Evolutionary conservation across 2,329 filamentous ascomycete species (phyloP).

Genomic region (Zarea fungicola): DNA sequence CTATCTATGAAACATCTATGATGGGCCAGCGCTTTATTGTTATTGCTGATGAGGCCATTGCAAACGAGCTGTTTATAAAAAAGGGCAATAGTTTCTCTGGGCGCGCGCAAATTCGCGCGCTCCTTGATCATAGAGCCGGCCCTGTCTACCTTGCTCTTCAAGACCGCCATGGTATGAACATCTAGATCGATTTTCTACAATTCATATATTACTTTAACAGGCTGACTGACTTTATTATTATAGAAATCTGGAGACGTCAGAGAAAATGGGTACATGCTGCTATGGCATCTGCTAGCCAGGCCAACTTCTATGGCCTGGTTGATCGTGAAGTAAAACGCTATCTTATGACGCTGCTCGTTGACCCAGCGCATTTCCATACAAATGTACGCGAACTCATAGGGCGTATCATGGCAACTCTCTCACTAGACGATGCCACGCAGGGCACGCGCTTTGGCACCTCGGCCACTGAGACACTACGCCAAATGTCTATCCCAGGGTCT

Average conservation of each 20-base stretch:
- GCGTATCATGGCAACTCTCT: conserved; percentile 45
- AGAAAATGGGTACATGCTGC: conserved; percentile 49
- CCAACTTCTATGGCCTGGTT: conserved; percentile 44
- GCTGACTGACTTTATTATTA: no score
- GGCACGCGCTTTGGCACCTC: conserved; percentile 41
- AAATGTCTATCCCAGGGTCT: conserved; percentile 48
- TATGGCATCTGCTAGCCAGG: conserved; percentile 35
- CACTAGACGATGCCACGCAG: conserved; percentile 45
- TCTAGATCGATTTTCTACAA: no score
- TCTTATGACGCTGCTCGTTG: conserved; percentile 40
- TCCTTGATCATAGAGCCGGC: conserved; percentile 44
- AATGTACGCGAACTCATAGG: conserved; percentile 45
- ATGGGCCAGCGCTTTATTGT: conserved; percentile 37
- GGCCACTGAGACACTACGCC: conserved; percentile 42
- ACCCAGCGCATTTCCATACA: conserved; percentile 40
- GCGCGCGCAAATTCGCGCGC: conserved; percentile 43
- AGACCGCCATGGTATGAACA: conserved; percentile 27
- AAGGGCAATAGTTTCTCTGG: conserved; percentile 46
- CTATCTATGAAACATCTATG: conserved; percentile 39
- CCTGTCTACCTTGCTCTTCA: conserved; percentile 45
- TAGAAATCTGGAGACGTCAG: conserved; percentile 44
- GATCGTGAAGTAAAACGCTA: conserved; percentile 41
- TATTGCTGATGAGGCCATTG: conserved; percentile 43
- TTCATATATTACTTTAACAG: no score
- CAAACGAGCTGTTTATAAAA: conserved; percentile 43